These are phyloP conservation scores for Lachnellula hyalina DNA, from an alignment of 2,329 filamentous ascomycete species.

Conservation along the genomic window DNA sequence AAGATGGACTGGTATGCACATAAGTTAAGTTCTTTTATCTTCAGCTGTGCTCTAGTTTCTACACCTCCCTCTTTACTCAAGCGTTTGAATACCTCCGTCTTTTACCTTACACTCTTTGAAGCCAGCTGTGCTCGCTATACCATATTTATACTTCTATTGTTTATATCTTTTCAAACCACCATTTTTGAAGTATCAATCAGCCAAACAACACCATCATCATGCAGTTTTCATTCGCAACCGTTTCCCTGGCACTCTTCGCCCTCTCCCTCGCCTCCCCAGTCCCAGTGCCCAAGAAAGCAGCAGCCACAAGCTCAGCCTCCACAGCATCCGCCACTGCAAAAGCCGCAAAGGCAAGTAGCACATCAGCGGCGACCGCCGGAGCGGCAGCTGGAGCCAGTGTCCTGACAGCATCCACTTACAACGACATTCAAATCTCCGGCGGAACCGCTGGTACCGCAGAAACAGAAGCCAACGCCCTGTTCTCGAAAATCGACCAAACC, in stretches of 20 bases:
- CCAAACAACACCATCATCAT: constrained; percentile 19
- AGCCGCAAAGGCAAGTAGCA: constrained; percentile 2
- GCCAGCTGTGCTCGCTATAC: constrained; percentile 28
- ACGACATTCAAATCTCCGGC: constrained; percentile 43
- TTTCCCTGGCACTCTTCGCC: constrained; percentile 21
- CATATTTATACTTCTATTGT: constrained; percentile 14
- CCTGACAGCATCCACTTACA: constrained; percentile 35
- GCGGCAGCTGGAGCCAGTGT: constrained; percentile 24
- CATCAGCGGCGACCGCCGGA: constrained; percentile 5
- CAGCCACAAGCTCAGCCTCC: constrained; percentile 6
- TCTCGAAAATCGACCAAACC: constrained; percentile 35
- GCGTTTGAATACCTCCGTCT: constrained; percentile 7
- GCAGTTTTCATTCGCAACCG: constrained; percentile 33
- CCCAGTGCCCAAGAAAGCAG: constrained; percentile 15
- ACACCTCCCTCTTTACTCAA: constrained; percentile 10
- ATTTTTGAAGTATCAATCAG: constrained; percentile 1
- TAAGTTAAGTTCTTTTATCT: constrained; percentile 10
- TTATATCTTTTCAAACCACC: constrained; percentile 13
- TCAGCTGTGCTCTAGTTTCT: constrained; percentile 19
- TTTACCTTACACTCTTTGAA: constrained; percentile 12
- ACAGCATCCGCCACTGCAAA: constrained; percentile 7
- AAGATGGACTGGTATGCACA: constrained; percentile 11
- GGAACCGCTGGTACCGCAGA: constrained; percentile 42
- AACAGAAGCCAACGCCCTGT: constrained; percentile 39
- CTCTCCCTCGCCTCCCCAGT: constrained; percentile 30